Percentiles rank a stretch among this genome's conserved stretches.
Evolutionary conservation across 192 early-diverging fungal genomes (phyloP).

Genomic region (Chytriomyces hyalinus): DNA sequence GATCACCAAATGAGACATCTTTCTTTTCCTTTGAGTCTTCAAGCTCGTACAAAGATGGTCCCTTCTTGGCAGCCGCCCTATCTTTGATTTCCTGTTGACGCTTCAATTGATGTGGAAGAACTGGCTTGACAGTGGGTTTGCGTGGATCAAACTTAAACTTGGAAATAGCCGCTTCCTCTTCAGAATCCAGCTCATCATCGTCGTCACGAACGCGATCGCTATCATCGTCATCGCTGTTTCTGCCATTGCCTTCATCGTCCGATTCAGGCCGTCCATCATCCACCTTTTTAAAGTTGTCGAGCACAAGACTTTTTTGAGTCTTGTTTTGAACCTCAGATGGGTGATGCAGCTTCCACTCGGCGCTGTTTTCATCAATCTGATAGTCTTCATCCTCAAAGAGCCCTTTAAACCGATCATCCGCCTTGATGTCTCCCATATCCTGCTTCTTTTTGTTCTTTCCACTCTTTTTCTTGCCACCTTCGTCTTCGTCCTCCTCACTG

Average conservation of each 20-base stretch:
- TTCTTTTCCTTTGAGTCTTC: constrained; percentile 22
- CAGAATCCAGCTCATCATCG: constrained; percentile 29
- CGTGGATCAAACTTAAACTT: constrained; percentile 31
- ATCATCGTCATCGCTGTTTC: constrained; percentile 30
- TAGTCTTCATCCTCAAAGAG: constrained; percentile 92
- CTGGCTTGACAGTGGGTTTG: constrained; percentile 47
- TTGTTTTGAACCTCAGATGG: constrained; percentile 51
- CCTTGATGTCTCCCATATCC: constrained; percentile 59
- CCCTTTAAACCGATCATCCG: constrained; percentile 84
- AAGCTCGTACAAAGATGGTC: constrained; percentile 48
- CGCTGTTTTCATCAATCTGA: constrained; percentile 81
- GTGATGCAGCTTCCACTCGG: constrained; percentile 81
- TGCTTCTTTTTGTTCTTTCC: constrained; percentile 50
- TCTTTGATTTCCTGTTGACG: constrained; percentile 2
- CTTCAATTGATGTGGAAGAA: constrained; percentile 27
- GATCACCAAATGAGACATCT: constrained; percentile 38
- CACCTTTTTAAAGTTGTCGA: constrained; percentile 46
- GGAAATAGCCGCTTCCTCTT: constrained; percentile 10
- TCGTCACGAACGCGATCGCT: constrained; percentile 30
- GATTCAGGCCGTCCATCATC: constrained; percentile 27
- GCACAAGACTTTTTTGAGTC: constrained; percentile 11
- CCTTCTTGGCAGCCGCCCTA: constrained; percentile 14
- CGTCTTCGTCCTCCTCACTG: constrained; percentile 45
- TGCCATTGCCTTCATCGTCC: constrained; percentile 20
- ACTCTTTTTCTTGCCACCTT: constrained; percentile 53